phyloP scores from a whole-genome alignment of 2,329 filamentous ascomycete genomes.

The Aureobasidium vineae region DNA sequence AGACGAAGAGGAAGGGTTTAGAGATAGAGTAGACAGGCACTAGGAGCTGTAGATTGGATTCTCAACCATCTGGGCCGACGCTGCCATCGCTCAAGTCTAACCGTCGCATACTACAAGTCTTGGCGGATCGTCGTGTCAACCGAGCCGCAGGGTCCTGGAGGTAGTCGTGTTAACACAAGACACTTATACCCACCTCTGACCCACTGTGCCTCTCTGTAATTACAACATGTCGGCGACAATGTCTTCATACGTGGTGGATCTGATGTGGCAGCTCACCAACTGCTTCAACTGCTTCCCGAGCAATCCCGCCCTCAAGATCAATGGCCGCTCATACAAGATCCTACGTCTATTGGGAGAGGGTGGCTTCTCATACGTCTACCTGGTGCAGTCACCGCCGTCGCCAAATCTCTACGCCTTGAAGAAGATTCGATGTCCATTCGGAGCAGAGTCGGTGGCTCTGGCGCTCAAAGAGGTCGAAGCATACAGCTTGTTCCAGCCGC shows the following conservation, averaged over 20 bases:
- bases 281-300: conserved; percentile 96
- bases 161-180: conserved; percentile 1
- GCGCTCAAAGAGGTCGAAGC: conserved; percentile 97
- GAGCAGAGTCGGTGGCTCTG: conserved; percentile 89
- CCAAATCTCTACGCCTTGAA: conserved; percentile 91
- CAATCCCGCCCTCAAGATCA: conserved; percentile 92
- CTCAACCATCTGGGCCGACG: background rate
- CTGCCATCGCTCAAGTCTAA: background rate
- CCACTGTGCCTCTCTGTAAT: background rate
- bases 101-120: conserved; percentile 3
- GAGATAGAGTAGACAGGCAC: conserved; percentile 6
- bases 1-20: conserved; percentile 36
- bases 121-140: conserved; percentile 11
- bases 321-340: conserved; percentile 93
- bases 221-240: conserved; percentile 30
- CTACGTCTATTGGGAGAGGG: conserved; percentile 91
- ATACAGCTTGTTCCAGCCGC: conserved; percentile 81
- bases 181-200: background rate
- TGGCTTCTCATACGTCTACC: conserved; percentile 98
- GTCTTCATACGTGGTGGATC: conserved; percentile 70
- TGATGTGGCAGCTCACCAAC: conserved; percentile 87
- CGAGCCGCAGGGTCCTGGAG: conserved; percentile 8
- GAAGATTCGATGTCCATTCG: conserved; percentile 98
- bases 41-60: background rate
- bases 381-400: conserved; percentile 85